A percentile compares a stretch with the other conserved stretches of the same genome.
Evolutionary conservation across 768 basidiomycete genomes (phyloP).

Genomic region (Rhizopogon vesiculosus): DNA sequence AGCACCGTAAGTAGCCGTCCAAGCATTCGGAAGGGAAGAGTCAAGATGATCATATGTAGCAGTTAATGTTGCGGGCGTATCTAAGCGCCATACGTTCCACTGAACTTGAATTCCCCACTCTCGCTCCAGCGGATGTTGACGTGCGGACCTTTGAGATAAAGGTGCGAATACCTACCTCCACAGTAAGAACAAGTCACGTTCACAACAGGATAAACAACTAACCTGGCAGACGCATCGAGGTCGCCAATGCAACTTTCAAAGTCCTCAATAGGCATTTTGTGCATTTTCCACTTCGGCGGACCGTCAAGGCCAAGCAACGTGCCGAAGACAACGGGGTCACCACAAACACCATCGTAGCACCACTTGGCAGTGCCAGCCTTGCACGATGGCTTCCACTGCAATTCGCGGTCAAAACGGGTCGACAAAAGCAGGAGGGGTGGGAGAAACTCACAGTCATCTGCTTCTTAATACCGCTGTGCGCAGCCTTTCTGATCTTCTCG

Average conservation of each 20-base stretch:
- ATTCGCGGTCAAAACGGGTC: neutral
- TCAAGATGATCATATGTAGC: too few relatives aligned
- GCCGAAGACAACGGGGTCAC: slow-evolving; percentile 44
- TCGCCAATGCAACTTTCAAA: slow-evolving; percentile 31
- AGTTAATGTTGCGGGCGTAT: too few relatives aligned
- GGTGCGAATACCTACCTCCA: slow-evolving; percentile 30
- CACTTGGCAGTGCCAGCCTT: slow-evolving; percentile 42
- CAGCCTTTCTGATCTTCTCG: slow-evolving; percentile 40
- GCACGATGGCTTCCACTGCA: slow-evolving; percentile 49
- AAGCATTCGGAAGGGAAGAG: neutral
- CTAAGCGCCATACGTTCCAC: slow-evolving; percentile 39
- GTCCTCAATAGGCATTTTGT: slow-evolving; percentile 35
- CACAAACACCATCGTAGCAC: slow-evolving; percentile 49
- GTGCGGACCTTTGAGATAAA: slow-evolving; percentile 35
- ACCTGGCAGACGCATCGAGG: slow-evolving; percentile 34
- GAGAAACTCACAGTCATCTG: slow-evolving; percentile 38
- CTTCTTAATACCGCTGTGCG: slow-evolving; percentile 45
- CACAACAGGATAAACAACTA: neutral
- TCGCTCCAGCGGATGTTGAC: slow-evolving; percentile 43
- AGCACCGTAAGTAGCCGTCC: neutral
- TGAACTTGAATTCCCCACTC: slow-evolving; percentile 54
- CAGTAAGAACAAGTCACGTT: neutral
- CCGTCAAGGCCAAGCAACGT: slow-evolving; percentile 36
- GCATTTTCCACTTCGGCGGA: slow-evolving; percentile 45
- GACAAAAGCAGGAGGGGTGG: neutral